Percentiles rank a stretch among this genome's conserved stretches.
These are phyloP conservation scores for Solanum aculeatissimum DNA, from an alignment of 305 asterid species.

Conservation along the genomic window DNA sequence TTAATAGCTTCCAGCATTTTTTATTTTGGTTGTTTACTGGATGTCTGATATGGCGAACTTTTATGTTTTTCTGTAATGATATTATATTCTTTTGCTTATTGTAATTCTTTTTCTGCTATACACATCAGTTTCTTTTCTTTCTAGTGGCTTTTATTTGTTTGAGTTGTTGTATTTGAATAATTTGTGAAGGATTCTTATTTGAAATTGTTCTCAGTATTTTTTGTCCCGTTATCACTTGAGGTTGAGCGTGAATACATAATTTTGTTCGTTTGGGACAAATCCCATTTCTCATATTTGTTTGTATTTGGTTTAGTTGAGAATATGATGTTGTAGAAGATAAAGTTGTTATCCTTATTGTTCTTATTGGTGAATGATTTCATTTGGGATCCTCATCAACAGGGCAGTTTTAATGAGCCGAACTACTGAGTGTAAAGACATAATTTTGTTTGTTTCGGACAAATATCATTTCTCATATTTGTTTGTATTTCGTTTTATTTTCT, in stretches of 20 bases:
- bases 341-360: background rate
- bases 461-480: background rate
- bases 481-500: background rate
- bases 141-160: background rate
- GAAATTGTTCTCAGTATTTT: background rate
- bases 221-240: background rate
- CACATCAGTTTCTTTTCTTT: background rate
- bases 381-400: background rate
- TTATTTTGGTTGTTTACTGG: conserved; percentile 3
- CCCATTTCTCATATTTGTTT: background rate
- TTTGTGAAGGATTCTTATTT: background rate
- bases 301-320: background rate
- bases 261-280: background rate
- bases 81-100: background rate
- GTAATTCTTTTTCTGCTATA: background rate
- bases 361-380: background rate
- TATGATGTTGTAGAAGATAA: background rate
- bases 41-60: background rate
- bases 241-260: background rate
- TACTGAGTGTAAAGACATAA: background rate
- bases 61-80: background rate
- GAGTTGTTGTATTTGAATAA: background rate
- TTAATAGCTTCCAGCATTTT: background rate
- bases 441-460: background rate
- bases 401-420: background rate